These are phyloP conservation scores for Psilocybe subaeruginosa DNA, from an alignment of 768 basidiomycete genomes.

Conservation along the genomic window DNA sequence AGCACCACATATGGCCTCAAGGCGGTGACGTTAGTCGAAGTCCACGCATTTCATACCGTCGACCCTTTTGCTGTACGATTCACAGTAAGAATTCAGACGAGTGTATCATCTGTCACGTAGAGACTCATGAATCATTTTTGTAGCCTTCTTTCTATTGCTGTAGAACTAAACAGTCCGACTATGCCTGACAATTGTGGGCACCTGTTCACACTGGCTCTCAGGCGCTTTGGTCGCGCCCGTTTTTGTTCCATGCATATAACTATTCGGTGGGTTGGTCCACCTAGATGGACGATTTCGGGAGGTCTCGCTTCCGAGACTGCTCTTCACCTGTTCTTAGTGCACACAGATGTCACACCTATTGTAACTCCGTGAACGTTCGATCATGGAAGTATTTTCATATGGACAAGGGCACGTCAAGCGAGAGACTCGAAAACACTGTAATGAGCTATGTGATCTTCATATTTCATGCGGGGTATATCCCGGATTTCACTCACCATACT, in stretches of 20 bases:
- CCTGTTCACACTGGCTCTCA: conserved; percentile 5
- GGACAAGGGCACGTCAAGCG: background rate
- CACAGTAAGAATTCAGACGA: conserved; percentile 2
- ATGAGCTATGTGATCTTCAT: background rate
- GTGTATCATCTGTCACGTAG: conserved; percentile 8
- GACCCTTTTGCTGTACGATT: conserved; percentile 1
- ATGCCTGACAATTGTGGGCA: conserved; percentile 6
- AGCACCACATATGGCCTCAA: background rate
- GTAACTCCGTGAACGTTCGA: background rate
- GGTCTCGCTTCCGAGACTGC: conserved; percentile 1
- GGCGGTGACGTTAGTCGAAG: conserved; percentile 9
- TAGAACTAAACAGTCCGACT: conserved; percentile 2
- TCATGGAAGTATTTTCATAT: background rate
- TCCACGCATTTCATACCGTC: background rate
- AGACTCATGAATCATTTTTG: conserved; percentile 8
- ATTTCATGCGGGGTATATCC: background rate
- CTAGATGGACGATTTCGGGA: background rate
- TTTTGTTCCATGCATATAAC: background rate
- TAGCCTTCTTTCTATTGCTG: background rate
- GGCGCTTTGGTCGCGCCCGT: background rate
- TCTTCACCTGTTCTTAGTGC: background rate
- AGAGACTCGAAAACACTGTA: background rate
- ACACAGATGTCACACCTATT: background rate
- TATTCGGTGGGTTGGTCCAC: background rate
- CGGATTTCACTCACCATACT: background rate